Base-by-base conservation (phyloP, 2,329 filamentous ascomycete species). In the Fusarium pseudonygamai region DNA sequence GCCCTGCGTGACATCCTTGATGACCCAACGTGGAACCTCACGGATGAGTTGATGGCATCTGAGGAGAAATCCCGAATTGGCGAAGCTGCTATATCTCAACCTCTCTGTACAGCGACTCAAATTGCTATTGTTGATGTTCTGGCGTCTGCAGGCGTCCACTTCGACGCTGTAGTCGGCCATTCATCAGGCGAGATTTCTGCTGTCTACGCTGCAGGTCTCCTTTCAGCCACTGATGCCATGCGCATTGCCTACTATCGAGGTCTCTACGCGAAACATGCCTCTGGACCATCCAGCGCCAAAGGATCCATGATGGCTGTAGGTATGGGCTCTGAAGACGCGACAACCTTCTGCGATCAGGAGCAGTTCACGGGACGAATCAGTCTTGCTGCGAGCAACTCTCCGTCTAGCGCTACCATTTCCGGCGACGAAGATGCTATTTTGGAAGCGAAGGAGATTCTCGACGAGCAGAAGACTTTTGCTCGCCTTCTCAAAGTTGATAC, bases 131-230 rank as follows among this genome's bases (percentile, higher is more conserved):
- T 67, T 7, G 64, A 67, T 20, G 12, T 67, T 7, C n/a, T 67
- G 1, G 28, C 40, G 4, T 24, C 37, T 2, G 37, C 59, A 5
- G 59, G 60, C 5, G 34, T 58, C 15, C 22, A 42, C 30, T 67
- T 67, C 3, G 34, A 26, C 2, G 60, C 64, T 7, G 64, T 52
- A 6, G 59, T 64, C 2, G 50, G 64, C 2, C 64, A 67, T 39
- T 67, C 64, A 3, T 67, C 64, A 4, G 64, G 64, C 11, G 64
- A 67, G 39, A 67, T 67, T 3, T 60, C 37, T 16, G 64, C 64
- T n/a, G 59, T 50, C 5, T 66, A 64, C 12, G 28, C 59, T 4
- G 59, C 64, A 4, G 59, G 64, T 2, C 24, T 55, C 1, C 59
- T 66, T 12, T 47, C 59, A 13, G 42, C 43, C 3, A 10, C 14